A percentile compares a stretch with the other conserved stretches of the same genome.
These are phyloP conservation scores for Amauroascus niger DNA, from an alignment of 2,329 filamentous ascomycete species.

Conservation along the genomic window DNA sequence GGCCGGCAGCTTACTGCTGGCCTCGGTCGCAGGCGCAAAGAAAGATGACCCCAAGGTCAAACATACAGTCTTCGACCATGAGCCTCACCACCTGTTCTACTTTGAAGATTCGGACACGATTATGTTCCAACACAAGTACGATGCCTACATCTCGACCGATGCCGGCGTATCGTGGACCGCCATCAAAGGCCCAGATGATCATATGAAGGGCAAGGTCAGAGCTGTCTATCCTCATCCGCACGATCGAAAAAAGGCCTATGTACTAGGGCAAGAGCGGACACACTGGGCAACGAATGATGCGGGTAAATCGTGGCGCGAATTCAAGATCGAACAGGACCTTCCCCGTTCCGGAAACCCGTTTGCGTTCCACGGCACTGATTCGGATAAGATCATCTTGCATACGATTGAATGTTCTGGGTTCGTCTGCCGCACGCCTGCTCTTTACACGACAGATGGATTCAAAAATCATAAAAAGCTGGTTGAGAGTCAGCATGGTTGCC, in stretches of 20 bases:
- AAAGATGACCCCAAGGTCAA: conserved; percentile 57
- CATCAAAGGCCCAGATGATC: conserved; percentile 53
- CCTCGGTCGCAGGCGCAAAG: conserved; percentile 40
- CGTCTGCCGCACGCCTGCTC: conserved; percentile 53
- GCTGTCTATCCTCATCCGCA: conserved; percentile 67
- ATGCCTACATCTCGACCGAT: conserved; percentile 68
- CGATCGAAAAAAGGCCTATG: conserved; percentile 69
- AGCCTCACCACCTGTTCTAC: conserved; percentile 66
- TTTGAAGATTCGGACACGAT: conserved; percentile 82
- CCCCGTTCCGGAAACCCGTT: conserved; percentile 46
- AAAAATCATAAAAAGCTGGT: conserved; percentile 56
- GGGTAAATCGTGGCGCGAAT: conserved; percentile 70
- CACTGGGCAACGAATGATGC: conserved; percentile 80
- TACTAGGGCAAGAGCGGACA: conserved; percentile 56
- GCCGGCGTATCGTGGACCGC: conserved; percentile 67
- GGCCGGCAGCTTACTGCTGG: conserved; percentile 45
- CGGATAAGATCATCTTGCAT: conserved; percentile 77
- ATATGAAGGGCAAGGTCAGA: conserved; percentile 39
- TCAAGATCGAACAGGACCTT: conserved; percentile 48
- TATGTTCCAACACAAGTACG: conserved; percentile 61
- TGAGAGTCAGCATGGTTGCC: conserved; percentile 62
- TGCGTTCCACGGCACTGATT: conserved; percentile 72
- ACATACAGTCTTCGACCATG: conserved; percentile 54
- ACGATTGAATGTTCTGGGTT: conserved; percentile 54
- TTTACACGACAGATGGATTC: conserved; percentile 83